Conservation (phyloP, 1,139 yeast species). For the Yamadazyma spencermartinsiae region DNA sequence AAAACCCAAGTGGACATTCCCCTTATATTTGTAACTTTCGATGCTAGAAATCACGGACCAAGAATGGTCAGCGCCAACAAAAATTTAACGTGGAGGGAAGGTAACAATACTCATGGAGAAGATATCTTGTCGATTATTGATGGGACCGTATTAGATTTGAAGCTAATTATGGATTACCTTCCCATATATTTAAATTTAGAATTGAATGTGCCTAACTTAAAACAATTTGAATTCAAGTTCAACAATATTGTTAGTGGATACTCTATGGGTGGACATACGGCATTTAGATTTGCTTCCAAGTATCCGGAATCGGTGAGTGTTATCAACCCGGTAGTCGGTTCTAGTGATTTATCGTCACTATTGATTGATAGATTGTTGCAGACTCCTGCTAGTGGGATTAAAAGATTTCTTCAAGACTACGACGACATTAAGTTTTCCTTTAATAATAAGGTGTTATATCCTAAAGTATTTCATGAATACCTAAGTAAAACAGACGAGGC, state of each 20-base stretch:
- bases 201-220: slow-evolving; percentile 20
- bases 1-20: slow-evolving; percentile 22
- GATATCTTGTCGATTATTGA: slow-evolving; percentile 56
- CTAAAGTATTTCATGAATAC: slow-evolving; percentile 37
- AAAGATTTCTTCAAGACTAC: slow-evolving; percentile 21
- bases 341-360: slow-evolving; percentile 44
- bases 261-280: slow-evolving; percentile 63
- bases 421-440: slow-evolving; percentile 34
- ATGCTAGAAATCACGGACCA: slow-evolving; percentile 61
- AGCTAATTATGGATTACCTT: slow-evolving; percentile 46
- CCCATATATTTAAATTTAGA: slow-evolving; percentile 46
- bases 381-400: slow-evolving; percentile 17
- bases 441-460: slow-evolving; percentile 30
- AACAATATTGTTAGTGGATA: slow-evolving; percentile 50
- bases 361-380: slow-evolving; percentile 40
- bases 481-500: slow-evolving; percentile 29
- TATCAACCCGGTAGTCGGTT: slow-evolving; percentile 50
- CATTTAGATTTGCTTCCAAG: slow-evolving; percentile 46
- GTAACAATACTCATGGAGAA: slow-evolving; percentile 51
- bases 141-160: slow-evolving; percentile 51
- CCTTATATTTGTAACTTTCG: slow-evolving; percentile 55
- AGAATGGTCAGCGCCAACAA: slow-evolving; percentile 36
- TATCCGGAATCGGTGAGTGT: slow-evolving; percentile 40
- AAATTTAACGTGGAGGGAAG: slow-evolving; percentile 47
- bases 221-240: slow-evolving; percentile 20